Evolutionary conservation across 306 rosid genomes (phyloP), one percentile per base, ranked within the genome.

Genomic region (Morella rubra): DNA sequence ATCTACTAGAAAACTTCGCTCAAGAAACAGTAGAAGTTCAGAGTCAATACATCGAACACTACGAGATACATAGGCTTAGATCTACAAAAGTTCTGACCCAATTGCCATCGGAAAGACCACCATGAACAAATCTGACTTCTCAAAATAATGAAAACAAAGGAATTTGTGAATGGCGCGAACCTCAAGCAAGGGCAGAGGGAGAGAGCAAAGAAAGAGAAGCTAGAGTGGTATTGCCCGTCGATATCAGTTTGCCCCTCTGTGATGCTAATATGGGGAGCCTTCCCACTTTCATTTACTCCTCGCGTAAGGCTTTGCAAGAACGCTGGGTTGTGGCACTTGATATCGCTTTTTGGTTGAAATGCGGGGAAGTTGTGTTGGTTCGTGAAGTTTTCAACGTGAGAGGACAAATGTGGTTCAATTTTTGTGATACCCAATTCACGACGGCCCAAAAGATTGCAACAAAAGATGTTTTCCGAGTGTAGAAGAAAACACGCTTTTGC

Each of bases 181-280:
- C 98, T 82, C 84, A 86, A 84, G 94, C 92, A 71, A 93, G 91
- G 71, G 77, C 71, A 67, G 88, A 53, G 49, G 90, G 77, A 52
- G 94, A 85, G 68, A 85, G 60, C 32, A 82, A 80, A 41, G 92
- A 69, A 71, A 93, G 85, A 52, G 96, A 73, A 73, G 81, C 52
- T 15, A 91, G 89, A 7, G 89, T 73, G n/a, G 91, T 88, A 44
- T 90, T 91, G 74, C 96, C 97, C 2, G 94, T 87, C 18, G 96
- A 87, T 53, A 93, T 80, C 73, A 93, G 90, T 61, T 93, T 93
- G 49, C 93, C 91, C 78, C 97, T 87, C 80, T 83, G 91, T 9
- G 97, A 87, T 24, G 96, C 86, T 47, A 91, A 85, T 56, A 91
- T 86, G 79, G 96, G 94, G 44, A 93, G 80, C 82, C 90, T 86